Evolutionary conservation across 768 basidiomycete species (phyloP).

Genomic region (Trametes cingulata): DNA sequence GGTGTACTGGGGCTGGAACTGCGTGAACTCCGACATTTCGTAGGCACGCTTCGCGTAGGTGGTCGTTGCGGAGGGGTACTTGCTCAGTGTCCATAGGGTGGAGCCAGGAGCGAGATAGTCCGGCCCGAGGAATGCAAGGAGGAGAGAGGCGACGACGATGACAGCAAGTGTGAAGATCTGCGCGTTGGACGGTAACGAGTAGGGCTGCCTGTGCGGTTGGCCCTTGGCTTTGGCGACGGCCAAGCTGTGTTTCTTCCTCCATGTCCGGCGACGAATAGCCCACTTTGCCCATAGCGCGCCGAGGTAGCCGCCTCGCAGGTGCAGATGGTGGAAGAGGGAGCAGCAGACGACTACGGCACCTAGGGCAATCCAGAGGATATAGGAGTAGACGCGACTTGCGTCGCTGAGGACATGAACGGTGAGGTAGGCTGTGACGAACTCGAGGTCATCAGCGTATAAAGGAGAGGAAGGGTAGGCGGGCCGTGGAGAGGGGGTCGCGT

Average conservation of each 20-base stretch:
- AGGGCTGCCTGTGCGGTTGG: constrained; percentile 42
- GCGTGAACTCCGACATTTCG: constrained; percentile 38
- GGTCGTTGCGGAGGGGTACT: constrained; percentile 32
- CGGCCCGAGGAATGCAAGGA: constrained; percentile 57
- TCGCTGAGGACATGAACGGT: constrained; percentile 54
- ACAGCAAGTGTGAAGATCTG: constrained; percentile 54
- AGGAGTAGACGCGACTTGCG: constrained; percentile 55
- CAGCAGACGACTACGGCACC: constrained; percentile 42
- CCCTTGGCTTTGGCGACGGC: constrained; percentile 35
- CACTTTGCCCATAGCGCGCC: constrained; percentile 62
- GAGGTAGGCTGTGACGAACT: constrained; percentile 61
- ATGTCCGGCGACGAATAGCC: constrained; percentile 57
- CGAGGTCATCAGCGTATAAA: constrained; percentile 41
- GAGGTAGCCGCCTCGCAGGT: constrained; percentile 41
- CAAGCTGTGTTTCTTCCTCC: constrained; percentile 49
- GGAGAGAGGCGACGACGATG: constrained; percentile 44
- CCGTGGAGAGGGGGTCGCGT: constrained; percentile 15
- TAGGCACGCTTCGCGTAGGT: constrained; percentile 19
- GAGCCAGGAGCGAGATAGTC: constrained; percentile 64
- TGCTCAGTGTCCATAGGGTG: constrained; percentile 38
- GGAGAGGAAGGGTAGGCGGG: constrained; percentile 46
- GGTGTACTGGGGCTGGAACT: constrained; percentile 53
- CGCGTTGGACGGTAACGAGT: constrained; percentile 60
- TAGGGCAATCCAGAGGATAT: constrained; percentile 60
- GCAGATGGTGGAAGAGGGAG: constrained; percentile 45